Evolutionary conservation across 1,284 basidiomycete species (phyloP).

Genomic region (Grifola frondosa): DNA sequence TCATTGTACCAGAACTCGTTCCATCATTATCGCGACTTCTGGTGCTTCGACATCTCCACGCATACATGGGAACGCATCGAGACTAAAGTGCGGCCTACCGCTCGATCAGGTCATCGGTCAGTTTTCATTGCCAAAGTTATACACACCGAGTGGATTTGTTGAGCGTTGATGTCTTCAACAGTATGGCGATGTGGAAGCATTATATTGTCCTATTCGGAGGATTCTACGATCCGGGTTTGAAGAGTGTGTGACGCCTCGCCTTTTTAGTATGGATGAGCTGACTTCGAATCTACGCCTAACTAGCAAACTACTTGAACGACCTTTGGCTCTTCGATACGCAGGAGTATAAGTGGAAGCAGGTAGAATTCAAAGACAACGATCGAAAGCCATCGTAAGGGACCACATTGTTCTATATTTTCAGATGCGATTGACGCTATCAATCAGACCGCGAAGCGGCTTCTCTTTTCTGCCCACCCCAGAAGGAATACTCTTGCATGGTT

Average conservation of each 20-base stretch:
- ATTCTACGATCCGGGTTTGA: constrained; percentile 20
- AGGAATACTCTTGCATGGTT: constrained; percentile 82
- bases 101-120: constrained; percentile 82
- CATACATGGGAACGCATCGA: constrained; percentile 91
- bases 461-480: constrained; percentile 83
- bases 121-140: constrained; percentile 14
- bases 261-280: background rate
- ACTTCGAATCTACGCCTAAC: too few relatives aligned
- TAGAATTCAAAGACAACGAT: constrained; percentile 73
- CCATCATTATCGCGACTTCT: constrained; percentile 90
- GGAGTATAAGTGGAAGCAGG: constrained; percentile 85
- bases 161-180: constrained; percentile 24
- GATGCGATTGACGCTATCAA: background rate
- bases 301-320: constrained; percentile 84
- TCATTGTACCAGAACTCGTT: constrained; percentile 85
- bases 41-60: constrained; percentile 73
- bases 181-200: constrained; percentile 80
- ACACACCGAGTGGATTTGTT: constrained; percentile 1
- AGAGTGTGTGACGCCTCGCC: constrained; percentile 14
- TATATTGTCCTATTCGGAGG: constrained; percentile 17
- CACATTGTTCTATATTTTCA: background rate
- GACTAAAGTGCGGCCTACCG: constrained; percentile 77
- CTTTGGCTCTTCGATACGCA: constrained; percentile 88
- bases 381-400: constrained; percentile 64
- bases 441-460: constrained; percentile 81